Evolutionary conservation across 2,329 filamentous ascomycete species (phyloP).

Genomic region (Colletotrichum sp.): DNA sequence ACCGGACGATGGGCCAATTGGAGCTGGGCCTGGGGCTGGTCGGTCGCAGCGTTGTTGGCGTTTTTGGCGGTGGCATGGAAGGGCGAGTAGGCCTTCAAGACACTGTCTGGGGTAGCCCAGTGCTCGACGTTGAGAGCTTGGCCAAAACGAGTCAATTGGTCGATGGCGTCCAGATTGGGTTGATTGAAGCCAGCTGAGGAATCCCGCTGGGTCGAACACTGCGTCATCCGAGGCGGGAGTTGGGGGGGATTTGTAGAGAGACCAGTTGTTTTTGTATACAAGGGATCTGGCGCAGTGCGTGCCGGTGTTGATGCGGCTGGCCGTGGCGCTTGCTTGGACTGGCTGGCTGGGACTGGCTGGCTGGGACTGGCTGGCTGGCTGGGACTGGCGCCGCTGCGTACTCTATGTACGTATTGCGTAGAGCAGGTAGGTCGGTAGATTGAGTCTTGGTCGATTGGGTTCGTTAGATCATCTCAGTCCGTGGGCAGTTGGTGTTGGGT

Average conservation of each 20-base stretch:
- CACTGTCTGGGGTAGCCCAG: conserved; percentile 15
- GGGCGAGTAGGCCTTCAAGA: conserved; percentile 10
- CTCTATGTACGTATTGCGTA: neutral
- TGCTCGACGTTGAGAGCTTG: conserved; percentile 18
- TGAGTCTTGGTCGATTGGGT: neutral
- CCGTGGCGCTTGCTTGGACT: neutral
- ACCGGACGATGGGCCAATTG: conserved; percentile 17
- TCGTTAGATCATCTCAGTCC: neutral
- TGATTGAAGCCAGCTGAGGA: conserved; percentile 17
- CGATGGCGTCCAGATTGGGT: conserved; percentile 17
- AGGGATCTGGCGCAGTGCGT: neutral
- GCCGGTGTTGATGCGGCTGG: neutral
- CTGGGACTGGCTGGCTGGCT: neutral
- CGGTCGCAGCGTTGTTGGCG: neutral
- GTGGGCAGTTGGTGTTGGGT: neutral
- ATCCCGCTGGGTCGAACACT: conserved; percentile 19
- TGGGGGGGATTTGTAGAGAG: neutral
- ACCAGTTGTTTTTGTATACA: neutral
- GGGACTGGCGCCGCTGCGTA: neutral
- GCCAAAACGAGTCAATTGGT: conserved; percentile 19
- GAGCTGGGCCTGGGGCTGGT: neutral
- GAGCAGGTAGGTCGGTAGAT: neutral
- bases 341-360: neutral
- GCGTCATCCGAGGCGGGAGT: conserved; percentile 17
- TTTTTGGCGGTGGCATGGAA: conserved; percentile 9